These are phyloP conservation scores for Oxyria digyna DNA, from an alignment of 148 eudicot genomes.

Conservation along the genomic window DNA sequence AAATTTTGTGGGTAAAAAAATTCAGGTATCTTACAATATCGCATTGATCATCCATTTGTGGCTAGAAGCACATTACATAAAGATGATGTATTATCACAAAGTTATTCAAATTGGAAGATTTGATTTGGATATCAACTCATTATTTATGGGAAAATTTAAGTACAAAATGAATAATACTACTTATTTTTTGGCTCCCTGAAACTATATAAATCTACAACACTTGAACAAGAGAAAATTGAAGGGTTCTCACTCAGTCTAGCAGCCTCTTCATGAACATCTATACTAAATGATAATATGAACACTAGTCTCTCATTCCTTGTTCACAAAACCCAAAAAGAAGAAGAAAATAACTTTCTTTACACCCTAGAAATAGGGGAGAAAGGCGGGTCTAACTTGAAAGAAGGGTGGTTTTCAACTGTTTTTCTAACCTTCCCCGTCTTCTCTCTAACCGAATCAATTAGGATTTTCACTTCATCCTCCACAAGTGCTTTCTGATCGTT, in stretches of 20 bases:
- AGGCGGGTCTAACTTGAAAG: constrained; percentile 1
- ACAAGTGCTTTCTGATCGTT: background rate
- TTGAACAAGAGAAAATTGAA: constrained; percentile 1
- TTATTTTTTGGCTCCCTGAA: background rate
- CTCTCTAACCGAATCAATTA: background rate
- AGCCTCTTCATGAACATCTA: background rate
- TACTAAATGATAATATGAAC: background rate
- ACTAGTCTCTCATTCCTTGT: background rate
- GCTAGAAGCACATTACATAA: background rate
- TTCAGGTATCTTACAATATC: background rate
- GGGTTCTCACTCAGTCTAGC: background rate
- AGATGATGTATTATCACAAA: background rate
- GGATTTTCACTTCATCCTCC: constrained; percentile 6
- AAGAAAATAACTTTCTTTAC: background rate
- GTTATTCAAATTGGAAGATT: background rate
- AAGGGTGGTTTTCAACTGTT: constrained; percentile 3
- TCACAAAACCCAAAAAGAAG: background rate
- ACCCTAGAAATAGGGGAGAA: constrained; percentile 7
- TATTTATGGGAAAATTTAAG: background rate
- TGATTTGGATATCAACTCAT: background rate
- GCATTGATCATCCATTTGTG: background rate
- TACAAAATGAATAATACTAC: background rate
- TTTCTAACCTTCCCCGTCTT: background rate
- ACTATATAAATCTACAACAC: background rate
- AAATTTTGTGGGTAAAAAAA: too few relatives aligned